These are phyloP conservation scores for Eucalyptus viminalis DNA, from an alignment of 345 rosid species.

Conservation along the genomic window DNA sequence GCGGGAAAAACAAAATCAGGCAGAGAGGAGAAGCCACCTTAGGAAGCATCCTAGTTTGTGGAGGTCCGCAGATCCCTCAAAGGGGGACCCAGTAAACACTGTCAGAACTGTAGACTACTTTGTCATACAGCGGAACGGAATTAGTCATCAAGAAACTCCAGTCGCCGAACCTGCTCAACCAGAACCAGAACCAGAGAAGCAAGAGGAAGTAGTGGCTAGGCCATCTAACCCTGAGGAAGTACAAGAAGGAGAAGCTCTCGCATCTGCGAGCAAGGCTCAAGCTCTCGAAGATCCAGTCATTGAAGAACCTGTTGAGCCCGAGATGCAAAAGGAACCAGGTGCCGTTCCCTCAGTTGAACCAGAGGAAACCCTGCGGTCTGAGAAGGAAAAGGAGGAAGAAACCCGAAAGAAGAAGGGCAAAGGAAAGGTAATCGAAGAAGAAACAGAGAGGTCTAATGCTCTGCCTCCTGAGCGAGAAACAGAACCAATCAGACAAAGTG, in stretches of 20 bases:
- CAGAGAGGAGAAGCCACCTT: conserved; percentile 37
- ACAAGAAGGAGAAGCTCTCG: not conserved
- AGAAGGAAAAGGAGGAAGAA: not conserved
- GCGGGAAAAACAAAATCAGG: conserved; percentile 36
- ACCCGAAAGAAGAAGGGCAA: not conserved
- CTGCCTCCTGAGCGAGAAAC: not conserved
- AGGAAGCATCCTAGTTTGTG: conserved; percentile 65
- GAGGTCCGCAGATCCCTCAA: conserved; percentile 41
- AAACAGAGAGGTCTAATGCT: not conserved
- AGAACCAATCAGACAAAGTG: not conserved
- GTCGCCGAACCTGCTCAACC: too few relatives aligned
- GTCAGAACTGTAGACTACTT: conserved; percentile 66
- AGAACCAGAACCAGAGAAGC: too few relatives aligned
- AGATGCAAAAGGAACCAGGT: too few relatives aligned
- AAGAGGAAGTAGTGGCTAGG: too few relatives aligned
- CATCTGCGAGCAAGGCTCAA: too few relatives aligned
- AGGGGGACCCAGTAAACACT: conserved; percentile 62
- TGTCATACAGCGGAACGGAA: not conserved
- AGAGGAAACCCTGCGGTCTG: not conserved
- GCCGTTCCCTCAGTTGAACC: not conserved
- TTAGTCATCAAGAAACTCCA: too few relatives aligned
- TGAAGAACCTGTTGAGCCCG: too few relatives aligned
- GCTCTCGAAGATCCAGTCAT: too few relatives aligned
- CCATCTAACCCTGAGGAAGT: too few relatives aligned
- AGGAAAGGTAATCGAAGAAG: not conserved